Conservation (phyloP, 805 yeast species). For the Zygotorulaspora chibaensis region DNA sequence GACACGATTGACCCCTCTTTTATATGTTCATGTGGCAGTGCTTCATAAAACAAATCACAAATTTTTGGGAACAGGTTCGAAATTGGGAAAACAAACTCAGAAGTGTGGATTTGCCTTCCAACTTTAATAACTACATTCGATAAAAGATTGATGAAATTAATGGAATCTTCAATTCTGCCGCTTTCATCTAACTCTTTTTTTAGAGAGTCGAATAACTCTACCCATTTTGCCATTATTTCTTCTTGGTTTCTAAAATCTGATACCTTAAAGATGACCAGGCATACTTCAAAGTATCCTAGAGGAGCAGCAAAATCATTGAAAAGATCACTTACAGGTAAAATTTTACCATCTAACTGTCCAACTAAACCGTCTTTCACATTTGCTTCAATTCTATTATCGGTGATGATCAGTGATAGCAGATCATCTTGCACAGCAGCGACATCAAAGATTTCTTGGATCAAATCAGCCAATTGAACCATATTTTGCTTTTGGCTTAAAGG, state of each 20-base stretch:
- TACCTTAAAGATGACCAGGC: constrained; percentile 70
- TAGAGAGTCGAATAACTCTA: constrained; percentile 55
- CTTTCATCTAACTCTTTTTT: constrained; percentile 30
- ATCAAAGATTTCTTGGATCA: constrained; percentile 74
- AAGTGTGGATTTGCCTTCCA: constrained; percentile 61
- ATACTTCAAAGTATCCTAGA: constrained; percentile 77
- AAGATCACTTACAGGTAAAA: constrained; percentile 69
- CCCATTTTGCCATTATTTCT: constrained; percentile 80
- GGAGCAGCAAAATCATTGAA: constrained; percentile 87
- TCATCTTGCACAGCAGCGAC: constrained; percentile 80
- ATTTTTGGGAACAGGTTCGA: constrained; percentile 64
- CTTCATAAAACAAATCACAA: constrained; percentile 49
- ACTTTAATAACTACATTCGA: constrained; percentile 40
- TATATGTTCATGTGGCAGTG: constrained; percentile 38
- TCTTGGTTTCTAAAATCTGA: constrained; percentile 83
- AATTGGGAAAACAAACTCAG: constrained; percentile 79
- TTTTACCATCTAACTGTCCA: constrained; percentile 54
- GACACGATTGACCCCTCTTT: constrained; percentile 54
- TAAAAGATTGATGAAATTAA: constrained; percentile 37
- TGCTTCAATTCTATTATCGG: constrained; percentile 44
- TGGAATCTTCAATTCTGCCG: constrained; percentile 29
- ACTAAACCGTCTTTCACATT: constrained; percentile 49
- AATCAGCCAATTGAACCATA: constrained; percentile 62
- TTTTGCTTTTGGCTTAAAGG: constrained; percentile 73
- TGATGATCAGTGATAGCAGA: constrained; percentile 40